Base-by-base conservation (phyloP, 192 early-diverging fungal species). In the Gamsiella multidivaricata region DNA sequence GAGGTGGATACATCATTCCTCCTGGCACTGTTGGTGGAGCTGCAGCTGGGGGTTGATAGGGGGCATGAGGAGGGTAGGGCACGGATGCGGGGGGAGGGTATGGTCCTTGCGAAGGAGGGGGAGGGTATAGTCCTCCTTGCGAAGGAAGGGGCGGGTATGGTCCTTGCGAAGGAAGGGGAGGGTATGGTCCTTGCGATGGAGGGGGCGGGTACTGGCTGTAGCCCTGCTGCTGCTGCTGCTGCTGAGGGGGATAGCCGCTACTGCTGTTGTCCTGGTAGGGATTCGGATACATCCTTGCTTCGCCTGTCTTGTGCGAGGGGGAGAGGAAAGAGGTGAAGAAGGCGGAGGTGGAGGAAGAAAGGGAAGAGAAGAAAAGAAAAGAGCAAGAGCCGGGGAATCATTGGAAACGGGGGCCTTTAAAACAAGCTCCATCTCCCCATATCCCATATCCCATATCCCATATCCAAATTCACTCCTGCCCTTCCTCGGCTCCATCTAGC, bases 221-320 rank as follows among this genome's bases (percentile, higher is more conserved):
- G 23, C 10, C 39, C 23, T 36, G 61, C n/a, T n/a, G n/a, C n/a
- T n/a, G n/a, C n/a, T n/a, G n/a, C n/a, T n/a, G n/a, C n/a, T n/a
- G n/a, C n/a, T n/a, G n/a, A 39, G 7, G 51, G n/a, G 52, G 52
- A 37, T 57, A 67, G 0, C 65, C 54, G 34, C 43, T 32, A 20
- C n/a, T 47, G 46, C 32, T 46, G 18, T 47, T 41, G 41, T 71
- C 41, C 32, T 62, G 23, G 57, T 76, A 76, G 5, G 73, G 72
- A 41, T 75, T 75, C 64, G 72, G 64, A 58, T 75, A 76, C 73
- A 74, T 70, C 28, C 10, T 50, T 6, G 45, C 15, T 2, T 15
- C 12, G 7, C 54, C 54, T 63, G 41, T 63, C 22, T 49, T 26
- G 10, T 7, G 1, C 11, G 2, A 25, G 7, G 23, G 31, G 50